These are phyloP conservation scores for Coemansia sp. DNA, from an alignment of 192 early-diverging fungal species.

Conservation along the genomic window DNA sequence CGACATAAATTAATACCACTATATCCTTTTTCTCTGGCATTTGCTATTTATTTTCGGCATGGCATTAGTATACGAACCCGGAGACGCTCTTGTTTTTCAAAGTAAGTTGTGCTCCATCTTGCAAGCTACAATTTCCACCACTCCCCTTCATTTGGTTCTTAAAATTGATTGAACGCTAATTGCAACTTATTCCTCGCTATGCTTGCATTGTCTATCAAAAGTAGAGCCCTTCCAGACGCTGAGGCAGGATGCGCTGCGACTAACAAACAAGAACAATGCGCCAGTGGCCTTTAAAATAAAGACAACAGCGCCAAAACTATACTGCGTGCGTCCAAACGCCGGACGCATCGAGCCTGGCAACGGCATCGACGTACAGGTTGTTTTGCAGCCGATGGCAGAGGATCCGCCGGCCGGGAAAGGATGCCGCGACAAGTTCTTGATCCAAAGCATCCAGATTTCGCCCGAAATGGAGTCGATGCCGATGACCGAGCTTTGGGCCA, in stretches of 20 bases:
- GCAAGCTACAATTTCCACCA: too few species aligned
- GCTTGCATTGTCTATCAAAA: neutral
- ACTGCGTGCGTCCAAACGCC: constrained; percentile 93
- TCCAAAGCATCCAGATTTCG: constrained; percentile 82
- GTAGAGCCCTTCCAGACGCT: constrained; percentile 66
- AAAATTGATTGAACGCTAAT: neutral
- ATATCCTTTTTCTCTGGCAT: neutral
- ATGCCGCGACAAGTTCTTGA: constrained; percentile 96
- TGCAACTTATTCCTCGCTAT: neutral
- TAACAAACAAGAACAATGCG: constrained; percentile 64
- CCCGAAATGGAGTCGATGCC: constrained; percentile 65
- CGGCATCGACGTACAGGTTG: constrained; percentile 76
- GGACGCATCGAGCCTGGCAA: constrained; percentile 72
- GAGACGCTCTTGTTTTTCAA: constrained; percentile 58
- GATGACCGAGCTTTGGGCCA: constrained; percentile 70
- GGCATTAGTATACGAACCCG: constrained; percentile 64
- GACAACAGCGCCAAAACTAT: constrained; percentile 97
- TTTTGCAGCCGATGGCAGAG: constrained; percentile 86
- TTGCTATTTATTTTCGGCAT: constrained; percentile 29
- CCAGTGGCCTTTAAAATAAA: constrained; percentile 97
- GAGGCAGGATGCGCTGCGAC: constrained; percentile 58
- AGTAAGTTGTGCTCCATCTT: constrained; percentile 52
- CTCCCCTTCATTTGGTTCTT: too few species aligned
- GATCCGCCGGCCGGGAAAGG: constrained; percentile 76
- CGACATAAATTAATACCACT: too few species aligned